phyloP scores from a whole-genome alignment of 805 yeast genomes.

The Candida patagonica region DNA sequence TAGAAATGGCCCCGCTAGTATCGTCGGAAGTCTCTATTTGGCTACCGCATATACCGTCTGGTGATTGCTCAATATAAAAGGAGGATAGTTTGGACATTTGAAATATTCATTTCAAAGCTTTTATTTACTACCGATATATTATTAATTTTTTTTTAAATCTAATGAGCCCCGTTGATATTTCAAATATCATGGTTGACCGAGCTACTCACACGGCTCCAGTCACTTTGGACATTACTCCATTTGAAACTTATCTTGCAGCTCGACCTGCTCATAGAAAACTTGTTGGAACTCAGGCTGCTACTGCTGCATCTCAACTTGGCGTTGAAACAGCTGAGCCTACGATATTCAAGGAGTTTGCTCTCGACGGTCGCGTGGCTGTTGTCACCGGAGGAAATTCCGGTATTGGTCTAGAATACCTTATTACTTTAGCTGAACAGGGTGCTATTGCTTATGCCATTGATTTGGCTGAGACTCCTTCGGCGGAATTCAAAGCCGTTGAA shows the following conservation, averaged over 20 bases:
- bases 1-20: no score
- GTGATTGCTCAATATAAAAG: no score
- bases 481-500: slow-evolving; percentile 19
- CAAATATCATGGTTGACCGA: no score
- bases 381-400: slow-evolving; percentile 39
- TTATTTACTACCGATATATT: no score
- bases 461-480: slow-evolving; percentile 19
- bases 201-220: no score
- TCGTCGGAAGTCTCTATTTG: no score
- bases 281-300: slow-evolving; percentile 24
- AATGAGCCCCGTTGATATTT: no score
- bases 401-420: slow-evolving; percentile 36
- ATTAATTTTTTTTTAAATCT: no score
- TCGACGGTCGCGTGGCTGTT: slow-evolving; percentile 34
- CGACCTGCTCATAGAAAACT: slow-evolving; percentile 20
- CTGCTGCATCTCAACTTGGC: slow-evolving; percentile 19
- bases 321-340: slow-evolving; percentile 16
- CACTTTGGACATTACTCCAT: slow-evolving; percentile 18
- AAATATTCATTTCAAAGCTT: no score
- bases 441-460: slow-evolving; percentile 33
- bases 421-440: slow-evolving; percentile 36
- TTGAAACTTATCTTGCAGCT: slow-evolving; percentile 17
- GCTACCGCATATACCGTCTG: no score
- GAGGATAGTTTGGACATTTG: no score
- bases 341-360: slow-evolving; percentile 33